phyloP scores from a whole-genome alignment of 305 asterid species.

The Stenogyne calaminthoides region DNA sequence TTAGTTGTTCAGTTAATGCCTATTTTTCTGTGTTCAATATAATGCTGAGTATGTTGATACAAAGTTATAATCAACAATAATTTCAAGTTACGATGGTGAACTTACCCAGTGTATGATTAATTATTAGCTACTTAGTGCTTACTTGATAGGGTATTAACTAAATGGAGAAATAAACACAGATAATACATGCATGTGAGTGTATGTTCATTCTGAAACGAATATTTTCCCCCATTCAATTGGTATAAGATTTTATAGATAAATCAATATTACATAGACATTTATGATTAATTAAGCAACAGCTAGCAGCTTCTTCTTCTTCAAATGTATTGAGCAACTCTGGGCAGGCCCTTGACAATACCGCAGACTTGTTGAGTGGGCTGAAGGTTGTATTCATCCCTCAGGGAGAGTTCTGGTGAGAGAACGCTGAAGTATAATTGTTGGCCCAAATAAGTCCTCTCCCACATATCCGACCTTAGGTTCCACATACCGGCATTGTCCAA shows the following conservation, averaged over 20 bases:
- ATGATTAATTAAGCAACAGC: not conserved
- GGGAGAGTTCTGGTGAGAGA: slow-evolving; percentile 54
- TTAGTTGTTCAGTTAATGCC: not conserved
- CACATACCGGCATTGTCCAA: slow-evolving; percentile 90
- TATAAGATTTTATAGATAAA: not conserved
- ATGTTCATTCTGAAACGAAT: not conserved
- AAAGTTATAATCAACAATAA: not conserved
- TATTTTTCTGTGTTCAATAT: not conserved
- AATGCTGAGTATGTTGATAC: not conserved
- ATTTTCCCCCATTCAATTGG: not conserved
- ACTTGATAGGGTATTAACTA: not conserved
- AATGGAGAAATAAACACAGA: not conserved
- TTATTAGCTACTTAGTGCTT: not conserved
- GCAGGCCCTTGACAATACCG: slow-evolving; percentile 52
- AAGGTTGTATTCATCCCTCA: slow-evolving; percentile 71
- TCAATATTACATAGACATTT: not conserved
- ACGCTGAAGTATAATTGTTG: slow-evolving; percentile 78
- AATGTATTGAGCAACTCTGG: slow-evolving; percentile 49
- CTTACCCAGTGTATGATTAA: not conserved
- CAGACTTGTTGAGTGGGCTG: slow-evolving; percentile 57
- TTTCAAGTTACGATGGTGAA: not conserved
- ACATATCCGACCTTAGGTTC: slow-evolving; percentile 76
- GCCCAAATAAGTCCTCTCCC: slow-evolving; percentile 72
- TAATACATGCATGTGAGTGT: not conserved
- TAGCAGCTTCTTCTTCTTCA: slow-evolving; percentile 8